A percentile compares a stretch with the other conserved stretches of the same genome.
phyloP scores from a whole-genome alignment of 768 basidiomycete genomes.

The Russula compacta region DNA sequence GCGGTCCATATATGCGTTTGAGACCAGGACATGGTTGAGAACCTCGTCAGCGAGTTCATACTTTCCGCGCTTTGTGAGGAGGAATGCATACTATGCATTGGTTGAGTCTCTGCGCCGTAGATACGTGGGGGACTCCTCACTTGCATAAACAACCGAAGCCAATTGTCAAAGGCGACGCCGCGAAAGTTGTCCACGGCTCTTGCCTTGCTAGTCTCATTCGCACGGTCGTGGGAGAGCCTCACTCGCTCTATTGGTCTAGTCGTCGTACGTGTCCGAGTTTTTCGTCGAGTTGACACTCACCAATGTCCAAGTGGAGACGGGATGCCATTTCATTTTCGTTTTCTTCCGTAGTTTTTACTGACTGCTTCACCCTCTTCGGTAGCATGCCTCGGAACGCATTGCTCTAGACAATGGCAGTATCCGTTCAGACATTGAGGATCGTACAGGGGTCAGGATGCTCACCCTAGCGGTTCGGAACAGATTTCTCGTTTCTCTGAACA shows the following conservation, averaged over 20 bases:
- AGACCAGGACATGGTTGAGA: constrained; percentile 62
- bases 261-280: neutral
- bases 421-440: neutral
- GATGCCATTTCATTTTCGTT: constrained; percentile 68
- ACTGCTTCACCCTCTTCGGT: constrained; percentile 33
- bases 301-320: constrained; percentile 66
- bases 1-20: constrained; percentile 60
- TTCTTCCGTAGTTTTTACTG: constrained; percentile 36
- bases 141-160: constrained; percentile 81
- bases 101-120: neutral
- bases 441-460: constrained; percentile 19
- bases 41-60: constrained; percentile 65
- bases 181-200: constrained; percentile 62
- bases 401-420: constrained; percentile 25
- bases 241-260: constrained; percentile 42
- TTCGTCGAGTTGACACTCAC: constrained; percentile 30
- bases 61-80: constrained; percentile 53
- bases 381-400: constrained; percentile 66
- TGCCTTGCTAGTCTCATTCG: constrained; percentile 31
- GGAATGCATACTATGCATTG: constrained; percentile 59
- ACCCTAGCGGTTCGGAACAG: constrained; percentile 77
- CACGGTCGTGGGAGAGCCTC: constrained; percentile 40
- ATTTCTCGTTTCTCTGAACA: constrained; percentile 78
- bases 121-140: constrained; percentile 30
- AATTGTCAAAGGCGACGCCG: constrained; percentile 73